phyloP scores from a whole-genome alignment of 805 yeast species.

The Candida palmyrensis region DNA sequence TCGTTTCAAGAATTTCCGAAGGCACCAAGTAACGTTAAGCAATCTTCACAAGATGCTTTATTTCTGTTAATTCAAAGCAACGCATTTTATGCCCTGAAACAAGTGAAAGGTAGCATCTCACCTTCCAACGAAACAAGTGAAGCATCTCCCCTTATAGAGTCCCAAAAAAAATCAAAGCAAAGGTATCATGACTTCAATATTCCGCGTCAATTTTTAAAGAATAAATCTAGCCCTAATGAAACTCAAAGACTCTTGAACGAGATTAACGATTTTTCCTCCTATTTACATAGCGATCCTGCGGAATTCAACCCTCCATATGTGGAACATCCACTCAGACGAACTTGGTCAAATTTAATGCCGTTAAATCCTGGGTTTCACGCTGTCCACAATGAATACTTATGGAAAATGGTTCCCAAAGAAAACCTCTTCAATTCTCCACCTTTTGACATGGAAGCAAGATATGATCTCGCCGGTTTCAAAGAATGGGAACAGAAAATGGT shows the following conservation, averaged over 20 bases:
- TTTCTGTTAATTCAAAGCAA: neutral
- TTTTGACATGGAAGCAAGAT: constrained; percentile 9
- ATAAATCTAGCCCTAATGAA: constrained; percentile 12
- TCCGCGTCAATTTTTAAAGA: constrained; percentile 20
- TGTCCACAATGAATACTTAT: constrained; percentile 35
- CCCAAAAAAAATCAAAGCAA: too few species aligned
- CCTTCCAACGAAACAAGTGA: too few species aligned
- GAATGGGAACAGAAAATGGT: constrained; percentile 27
- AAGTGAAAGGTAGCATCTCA: too few species aligned
- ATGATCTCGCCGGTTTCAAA: constrained; percentile 32
- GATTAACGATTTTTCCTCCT: constrained; percentile 6
- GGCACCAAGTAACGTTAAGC: constrained; percentile 16
- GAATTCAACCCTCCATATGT: constrained; percentile 18
- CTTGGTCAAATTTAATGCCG: constrained; percentile 36
- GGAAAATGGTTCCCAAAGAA: constrained; percentile 33
- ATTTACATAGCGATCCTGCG: neutral
- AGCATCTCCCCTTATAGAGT: too few species aligned
- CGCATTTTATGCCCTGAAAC: neutral
- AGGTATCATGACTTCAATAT: constrained; percentile 19
- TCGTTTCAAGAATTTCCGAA: constrained; percentile 29
- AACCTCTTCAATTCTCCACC: constrained; percentile 32
- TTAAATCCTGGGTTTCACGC: constrained; percentile 29
- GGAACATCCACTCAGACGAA: constrained; percentile 34
- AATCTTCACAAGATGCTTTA: constrained; percentile 9
- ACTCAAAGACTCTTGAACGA: constrained; percentile 21